A percentile compares a stretch with the other conserved stretches of the same genome.
phyloP scores from a whole-genome alignment of 306 rosid genomes.

The Acacia crassicarpa region DNA sequence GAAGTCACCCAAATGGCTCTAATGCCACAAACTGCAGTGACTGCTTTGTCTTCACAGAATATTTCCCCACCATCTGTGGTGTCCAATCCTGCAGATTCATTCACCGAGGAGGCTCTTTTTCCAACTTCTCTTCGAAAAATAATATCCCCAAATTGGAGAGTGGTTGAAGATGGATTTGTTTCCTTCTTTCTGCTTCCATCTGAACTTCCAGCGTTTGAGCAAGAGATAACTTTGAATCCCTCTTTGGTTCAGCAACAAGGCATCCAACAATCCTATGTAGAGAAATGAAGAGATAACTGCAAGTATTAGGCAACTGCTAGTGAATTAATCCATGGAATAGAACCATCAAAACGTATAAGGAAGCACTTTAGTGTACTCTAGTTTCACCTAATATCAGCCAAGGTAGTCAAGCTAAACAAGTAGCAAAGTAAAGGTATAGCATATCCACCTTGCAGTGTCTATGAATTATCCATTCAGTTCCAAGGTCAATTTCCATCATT shows the following conservation, averaged over 20 bases:
- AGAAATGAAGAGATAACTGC: slow-evolving; percentile 65
- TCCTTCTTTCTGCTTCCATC: slow-evolving; percentile 30
- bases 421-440: slow-evolving; percentile 5
- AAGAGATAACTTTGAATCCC: slow-evolving; percentile 66
- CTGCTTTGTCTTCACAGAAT: slow-evolving; percentile 58
- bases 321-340: not conserved
- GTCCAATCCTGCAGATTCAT: slow-evolving; percentile 9
- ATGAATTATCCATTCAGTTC: slow-evolving; percentile 63
- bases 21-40: slow-evolving; percentile 68
- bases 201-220: slow-evolving; percentile 30
- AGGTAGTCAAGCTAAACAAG: not conserved
- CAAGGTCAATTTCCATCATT: slow-evolving; percentile 68
- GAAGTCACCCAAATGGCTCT: slow-evolving; percentile 88
- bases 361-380: not conserved
- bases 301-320: not conserved
- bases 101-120: not conserved
- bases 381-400: too few species aligned
- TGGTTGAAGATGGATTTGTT: slow-evolving; percentile 27
- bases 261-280: slow-evolving; percentile 62
- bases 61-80: slow-evolving; percentile 46
- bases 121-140: slow-evolving; percentile 63
- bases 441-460: slow-evolving; percentile 60
- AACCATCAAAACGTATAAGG: not conserved
- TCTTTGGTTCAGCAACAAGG: slow-evolving; percentile 62
- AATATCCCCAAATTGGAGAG: slow-evolving; percentile 66